Percentiles rank a stretch among this genome's conserved stretches.
Evolutionary conservation across 345 rosid species (phyloP).

Genomic region (Populus davidiana): DNA sequence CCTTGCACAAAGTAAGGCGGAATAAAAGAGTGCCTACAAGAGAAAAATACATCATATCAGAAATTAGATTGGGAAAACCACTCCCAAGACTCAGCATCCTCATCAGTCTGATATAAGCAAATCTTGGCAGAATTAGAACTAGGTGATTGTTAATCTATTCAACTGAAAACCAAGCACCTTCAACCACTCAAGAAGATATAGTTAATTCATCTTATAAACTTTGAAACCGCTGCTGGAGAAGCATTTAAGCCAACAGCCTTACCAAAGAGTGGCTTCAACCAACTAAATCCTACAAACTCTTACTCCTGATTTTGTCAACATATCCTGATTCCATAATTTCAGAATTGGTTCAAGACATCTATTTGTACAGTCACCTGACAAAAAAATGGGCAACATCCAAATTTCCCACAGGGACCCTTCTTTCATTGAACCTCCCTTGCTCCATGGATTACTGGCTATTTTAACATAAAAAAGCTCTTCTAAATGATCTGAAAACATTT

Average conservation of each 20-base stretch:
- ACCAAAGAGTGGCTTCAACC: neutral
- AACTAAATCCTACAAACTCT: neutral
- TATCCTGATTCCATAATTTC: neutral
- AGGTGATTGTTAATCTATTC: neutral
- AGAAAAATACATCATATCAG: slow-evolving; percentile 6
- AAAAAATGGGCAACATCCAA: neutral
- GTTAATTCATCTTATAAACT: neutral
- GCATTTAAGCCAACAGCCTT: neutral
- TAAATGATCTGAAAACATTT: neutral
- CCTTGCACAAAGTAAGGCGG: slow-evolving; percentile 74
- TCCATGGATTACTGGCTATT: neutral
- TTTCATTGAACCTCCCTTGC: neutral
- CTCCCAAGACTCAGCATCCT: neutral
- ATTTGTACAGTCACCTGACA: neutral
- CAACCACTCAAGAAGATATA: neutral
- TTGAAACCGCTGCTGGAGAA: neutral
- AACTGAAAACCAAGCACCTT: neutral
- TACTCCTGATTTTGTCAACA: neutral
- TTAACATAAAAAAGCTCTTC: neutral
- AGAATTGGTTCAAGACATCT: neutral
- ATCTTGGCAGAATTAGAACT: neutral
- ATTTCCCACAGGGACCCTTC: neutral
- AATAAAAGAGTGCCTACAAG: slow-evolving; percentile 78
- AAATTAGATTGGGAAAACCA: neutral
- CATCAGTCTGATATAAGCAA: neutral